phyloP scores from a whole-genome alignment of 179 eudicot genomes.

The Dionaea muscipula region DNA sequence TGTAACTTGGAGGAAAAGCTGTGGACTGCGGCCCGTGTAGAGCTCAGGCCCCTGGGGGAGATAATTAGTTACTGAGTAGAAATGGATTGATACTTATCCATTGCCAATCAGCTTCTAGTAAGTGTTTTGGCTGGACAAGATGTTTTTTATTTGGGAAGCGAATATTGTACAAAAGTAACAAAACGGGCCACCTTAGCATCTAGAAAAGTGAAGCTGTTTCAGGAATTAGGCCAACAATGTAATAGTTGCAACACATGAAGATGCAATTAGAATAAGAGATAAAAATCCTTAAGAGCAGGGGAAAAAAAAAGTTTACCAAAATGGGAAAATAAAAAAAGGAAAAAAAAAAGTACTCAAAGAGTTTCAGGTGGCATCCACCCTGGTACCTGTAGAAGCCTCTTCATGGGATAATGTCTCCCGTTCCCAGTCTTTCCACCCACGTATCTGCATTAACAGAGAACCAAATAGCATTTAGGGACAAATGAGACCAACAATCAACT shows the following conservation, averaged over 20 bases:
- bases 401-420: slow-evolving; percentile 14
- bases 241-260: not conserved
- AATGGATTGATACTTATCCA: too few species aligned
- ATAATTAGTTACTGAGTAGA: too few species aligned
- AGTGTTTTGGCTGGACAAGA: too few species aligned
- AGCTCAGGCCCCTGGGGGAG: too few species aligned
- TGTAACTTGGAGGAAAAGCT: too few species aligned
- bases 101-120: too few species aligned
- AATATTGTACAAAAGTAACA: too few species aligned
- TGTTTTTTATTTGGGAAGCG: too few species aligned
- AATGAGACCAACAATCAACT: not conserved
- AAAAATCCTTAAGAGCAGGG: not conserved
- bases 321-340: not conserved
- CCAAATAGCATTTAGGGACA: not conserved
- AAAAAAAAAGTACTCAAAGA: not conserved
- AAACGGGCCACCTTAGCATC: not conserved
- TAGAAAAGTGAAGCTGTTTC: not conserved
- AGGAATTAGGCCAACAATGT: not conserved
- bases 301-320: not conserved
- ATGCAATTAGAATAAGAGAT: too few species aligned
- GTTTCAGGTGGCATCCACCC: not conserved
- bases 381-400: slow-evolving; percentile 32
- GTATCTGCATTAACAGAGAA: slow-evolving; percentile 38
- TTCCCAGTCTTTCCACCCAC: slow-evolving; percentile 91
- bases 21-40: too few species aligned